Conservation (phyloP, 208 protist species). For the Trypanosoma boissoni region DNA sequence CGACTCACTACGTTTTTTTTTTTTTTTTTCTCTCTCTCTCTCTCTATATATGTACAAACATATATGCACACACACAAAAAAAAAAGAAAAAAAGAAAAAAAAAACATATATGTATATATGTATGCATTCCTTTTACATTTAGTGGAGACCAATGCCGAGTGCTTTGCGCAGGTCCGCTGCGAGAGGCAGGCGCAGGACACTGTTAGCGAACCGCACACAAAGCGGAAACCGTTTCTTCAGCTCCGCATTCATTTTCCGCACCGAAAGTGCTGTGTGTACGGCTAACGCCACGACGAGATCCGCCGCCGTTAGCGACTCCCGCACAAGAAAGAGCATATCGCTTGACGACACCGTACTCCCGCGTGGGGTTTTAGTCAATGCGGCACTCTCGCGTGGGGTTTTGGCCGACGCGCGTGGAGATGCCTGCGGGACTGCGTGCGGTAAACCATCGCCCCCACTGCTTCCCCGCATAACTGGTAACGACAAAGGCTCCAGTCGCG, state of each 20-base stretch:
- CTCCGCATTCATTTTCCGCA: conserved; percentile 22
- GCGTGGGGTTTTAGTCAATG: conserved; percentile 20
- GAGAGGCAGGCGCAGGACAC: conserved; percentile 51
- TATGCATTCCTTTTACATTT: conserved; percentile 1
- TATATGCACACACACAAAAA: conserved; percentile 4
- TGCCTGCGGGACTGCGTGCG: not conserved
- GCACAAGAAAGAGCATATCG: conserved; percentile 62
- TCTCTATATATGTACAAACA: not conserved
- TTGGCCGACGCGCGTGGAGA: conserved; percentile 11
- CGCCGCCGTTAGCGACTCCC: conserved; percentile 67
- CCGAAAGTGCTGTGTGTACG: conserved; percentile 30
- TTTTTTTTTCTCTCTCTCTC: not conserved
- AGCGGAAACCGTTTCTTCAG: conserved; percentile 27
- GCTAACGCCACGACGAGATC: conserved; percentile 53
- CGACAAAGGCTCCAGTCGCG: not conserved
- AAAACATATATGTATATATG: conserved; percentile 22
- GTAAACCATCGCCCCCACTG: not conserved
- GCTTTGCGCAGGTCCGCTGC: conserved; percentile 56
- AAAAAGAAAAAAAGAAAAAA: conserved; percentile 3
- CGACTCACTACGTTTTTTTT: not conserved
- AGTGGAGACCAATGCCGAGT: conserved; percentile 28
- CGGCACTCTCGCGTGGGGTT: conserved; percentile 24
- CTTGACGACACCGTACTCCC: conserved; percentile 22
- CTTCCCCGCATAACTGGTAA: not conserved
- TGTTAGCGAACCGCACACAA: conserved; percentile 41